These are phyloP conservation scores for Alternaria conjuncta DNA, from an alignment of 2,329 filamentous ascomycete species.

Conservation along the genomic window DNA sequence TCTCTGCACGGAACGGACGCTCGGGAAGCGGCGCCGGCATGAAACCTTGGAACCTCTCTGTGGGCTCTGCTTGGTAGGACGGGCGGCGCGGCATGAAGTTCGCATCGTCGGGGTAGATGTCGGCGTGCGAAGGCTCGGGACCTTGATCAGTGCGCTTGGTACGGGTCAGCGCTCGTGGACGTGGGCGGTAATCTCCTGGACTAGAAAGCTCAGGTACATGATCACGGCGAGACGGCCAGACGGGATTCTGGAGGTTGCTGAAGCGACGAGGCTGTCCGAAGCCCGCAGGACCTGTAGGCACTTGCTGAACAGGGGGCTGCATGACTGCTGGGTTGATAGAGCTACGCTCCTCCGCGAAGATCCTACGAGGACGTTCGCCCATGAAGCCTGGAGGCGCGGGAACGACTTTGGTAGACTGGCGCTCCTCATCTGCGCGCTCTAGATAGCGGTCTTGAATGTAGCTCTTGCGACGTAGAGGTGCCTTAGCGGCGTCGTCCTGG, in stretches of 20 bases:
- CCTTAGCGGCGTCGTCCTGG: neutral
- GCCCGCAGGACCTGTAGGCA: neutral
- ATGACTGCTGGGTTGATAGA: neutral
- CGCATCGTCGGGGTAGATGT: slow-evolving; percentile 42
- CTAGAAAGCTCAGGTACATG: slow-evolving; percentile 8
- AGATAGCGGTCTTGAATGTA: neutral
- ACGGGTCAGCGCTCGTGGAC: slow-evolving; percentile 16
- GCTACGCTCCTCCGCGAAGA: slow-evolving; percentile 5
- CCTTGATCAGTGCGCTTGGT: slow-evolving; percentile 38
- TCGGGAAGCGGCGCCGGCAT: neutral
- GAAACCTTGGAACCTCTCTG: neutral
- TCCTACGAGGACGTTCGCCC: slow-evolving; percentile 7
- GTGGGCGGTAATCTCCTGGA: neutral
- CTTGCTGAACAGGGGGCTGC: neutral
- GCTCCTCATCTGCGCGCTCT: neutral
- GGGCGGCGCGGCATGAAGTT: slow-evolving; percentile 5
- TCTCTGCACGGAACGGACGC: slow-evolving; percentile 1
- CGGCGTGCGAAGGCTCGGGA: slow-evolving; percentile 36
- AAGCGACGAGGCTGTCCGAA: slow-evolving; percentile 1
- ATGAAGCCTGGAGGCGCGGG: slow-evolving; percentile 18
- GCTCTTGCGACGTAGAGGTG: neutral
- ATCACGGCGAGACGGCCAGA: neutral
- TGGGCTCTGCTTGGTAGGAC: neutral
- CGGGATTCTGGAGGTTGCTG: slow-evolving; percentile 4
- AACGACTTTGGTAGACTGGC: slow-evolving; percentile 8